Percentiles rank a stretch among this genome's conserved stretches.
phyloP scores from a whole-genome alignment of 305 asterid species.

The Ilex paraguariensis region DNA sequence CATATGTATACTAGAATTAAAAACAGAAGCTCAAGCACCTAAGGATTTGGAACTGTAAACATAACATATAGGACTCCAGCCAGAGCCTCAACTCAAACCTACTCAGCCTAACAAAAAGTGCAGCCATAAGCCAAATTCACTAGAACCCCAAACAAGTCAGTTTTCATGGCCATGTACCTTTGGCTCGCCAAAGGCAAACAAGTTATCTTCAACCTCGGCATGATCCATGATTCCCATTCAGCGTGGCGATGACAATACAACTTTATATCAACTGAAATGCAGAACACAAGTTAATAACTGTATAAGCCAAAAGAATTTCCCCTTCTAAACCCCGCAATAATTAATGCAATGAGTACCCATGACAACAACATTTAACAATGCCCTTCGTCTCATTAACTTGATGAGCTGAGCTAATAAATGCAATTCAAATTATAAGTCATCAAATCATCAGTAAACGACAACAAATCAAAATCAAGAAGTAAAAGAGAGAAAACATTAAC shows the following conservation, averaged over 20 bases:
- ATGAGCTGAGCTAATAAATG: too few relatives aligned
- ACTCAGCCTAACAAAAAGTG: not conserved
- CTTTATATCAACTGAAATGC: conserved; percentile 28
- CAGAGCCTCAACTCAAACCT: not conserved
- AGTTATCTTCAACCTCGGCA: conserved; percentile 76
- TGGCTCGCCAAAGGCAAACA: conserved; percentile 83
- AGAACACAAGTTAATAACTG: conserved; percentile 1
- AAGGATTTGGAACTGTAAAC: not conserved
- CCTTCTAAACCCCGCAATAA: too few relatives aligned
- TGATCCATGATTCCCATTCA: conserved; percentile 50
- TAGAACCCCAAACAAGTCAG: not conserved
- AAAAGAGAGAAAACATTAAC: too few relatives aligned
- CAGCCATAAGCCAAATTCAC: too few relatives aligned
- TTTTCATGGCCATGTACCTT: conserved; percentile 51
- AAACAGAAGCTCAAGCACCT: not conserved
- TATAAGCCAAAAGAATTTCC: too few relatives aligned
- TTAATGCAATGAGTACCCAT: too few relatives aligned
- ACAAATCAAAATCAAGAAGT: too few relatives aligned
- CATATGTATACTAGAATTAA: too few relatives aligned
- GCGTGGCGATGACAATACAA: conserved; percentile 14
- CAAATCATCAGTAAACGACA: too few relatives aligned
- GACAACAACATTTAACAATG: too few relatives aligned
- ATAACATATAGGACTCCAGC: not conserved
- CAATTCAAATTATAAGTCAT: too few relatives aligned
- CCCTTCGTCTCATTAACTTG: too few relatives aligned